Conservation (phyloP, 192 early-diverging fungal species). For the Geosiphon pyriformis region DNA sequence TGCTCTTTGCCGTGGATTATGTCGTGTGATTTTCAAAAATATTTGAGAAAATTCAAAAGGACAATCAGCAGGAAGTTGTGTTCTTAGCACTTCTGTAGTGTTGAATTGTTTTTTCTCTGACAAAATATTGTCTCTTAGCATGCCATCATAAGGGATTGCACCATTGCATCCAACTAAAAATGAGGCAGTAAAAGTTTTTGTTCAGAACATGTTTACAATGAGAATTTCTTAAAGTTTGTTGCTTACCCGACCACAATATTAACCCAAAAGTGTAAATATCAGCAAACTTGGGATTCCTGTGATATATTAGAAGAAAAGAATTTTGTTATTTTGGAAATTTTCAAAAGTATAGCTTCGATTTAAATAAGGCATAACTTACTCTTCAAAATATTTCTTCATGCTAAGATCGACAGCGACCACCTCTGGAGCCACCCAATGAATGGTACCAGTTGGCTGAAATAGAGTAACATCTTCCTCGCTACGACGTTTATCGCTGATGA, state of each 20-base stretch:
- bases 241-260: conserved; percentile 16
- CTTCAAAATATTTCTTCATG: neutral
- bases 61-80: neutral
- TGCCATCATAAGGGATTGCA: conserved; percentile 4
- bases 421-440: conserved; percentile 18
- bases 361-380: neutral
- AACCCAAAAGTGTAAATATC: conserved; percentile 15
- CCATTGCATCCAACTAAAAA: conserved; percentile 13
- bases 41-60: neutral
- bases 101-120: neutral
- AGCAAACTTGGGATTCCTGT: conserved; percentile 1
- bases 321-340: neutral
- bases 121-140: conserved; percentile 3
- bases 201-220: neutral
- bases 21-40: conserved; percentile 7
- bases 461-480: neutral
- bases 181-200: neutral
- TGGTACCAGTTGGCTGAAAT: neutral
- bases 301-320: neutral
- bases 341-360: neutral
- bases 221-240: neutral
- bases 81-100: neutral
- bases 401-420: neutral
- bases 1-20: conserved; percentile 43
- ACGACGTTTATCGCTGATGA: neutral